Conservation (phyloP, 2,329 filamentous ascomycete genomes). For the Aspergillus caelatus region DNA sequence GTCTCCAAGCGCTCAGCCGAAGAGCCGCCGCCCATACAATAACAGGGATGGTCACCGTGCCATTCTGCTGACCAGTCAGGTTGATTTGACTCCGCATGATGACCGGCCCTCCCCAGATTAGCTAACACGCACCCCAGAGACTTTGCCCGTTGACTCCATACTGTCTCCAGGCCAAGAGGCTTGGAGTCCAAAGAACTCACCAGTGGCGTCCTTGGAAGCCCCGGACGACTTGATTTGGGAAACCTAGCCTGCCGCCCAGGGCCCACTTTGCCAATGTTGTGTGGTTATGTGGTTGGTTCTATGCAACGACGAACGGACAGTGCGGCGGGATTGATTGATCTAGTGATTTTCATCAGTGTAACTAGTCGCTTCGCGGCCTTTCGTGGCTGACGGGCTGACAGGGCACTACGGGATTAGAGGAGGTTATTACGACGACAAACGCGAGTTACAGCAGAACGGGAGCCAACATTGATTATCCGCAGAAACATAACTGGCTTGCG, state of each 20-base stretch:
- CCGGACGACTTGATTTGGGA: neutral
- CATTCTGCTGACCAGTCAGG: neutral
- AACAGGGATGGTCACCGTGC: neutral
- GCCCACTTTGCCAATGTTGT: neutral
- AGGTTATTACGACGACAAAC: neutral
- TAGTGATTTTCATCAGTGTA: neutral
- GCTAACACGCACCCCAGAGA: neutral
- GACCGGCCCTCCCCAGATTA: conserved; percentile 6
- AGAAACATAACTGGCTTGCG: neutral
- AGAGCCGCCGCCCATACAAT: neutral
- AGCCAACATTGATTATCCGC: neutral
- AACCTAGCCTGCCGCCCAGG: neutral
- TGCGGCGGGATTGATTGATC: neutral
- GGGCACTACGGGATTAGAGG: neutral
- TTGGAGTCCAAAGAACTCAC: conserved; percentile 12
- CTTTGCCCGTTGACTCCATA: neutral
- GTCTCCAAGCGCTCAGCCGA: neutral
- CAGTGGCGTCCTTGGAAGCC: conserved; percentile 8
- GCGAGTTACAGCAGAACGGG: neutral
- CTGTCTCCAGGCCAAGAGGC: conserved; percentile 11
- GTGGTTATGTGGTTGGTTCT: neutral
- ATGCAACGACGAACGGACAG: neutral
- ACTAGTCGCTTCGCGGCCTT: too few relatives aligned
- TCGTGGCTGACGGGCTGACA: neutral
- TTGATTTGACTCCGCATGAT: neutral